Evolutionary conservation across 208 protist genomes (phyloP), one percentile per base, ranked within the genome.

Genomic region (Herpetomonas muscarum): DNA sequence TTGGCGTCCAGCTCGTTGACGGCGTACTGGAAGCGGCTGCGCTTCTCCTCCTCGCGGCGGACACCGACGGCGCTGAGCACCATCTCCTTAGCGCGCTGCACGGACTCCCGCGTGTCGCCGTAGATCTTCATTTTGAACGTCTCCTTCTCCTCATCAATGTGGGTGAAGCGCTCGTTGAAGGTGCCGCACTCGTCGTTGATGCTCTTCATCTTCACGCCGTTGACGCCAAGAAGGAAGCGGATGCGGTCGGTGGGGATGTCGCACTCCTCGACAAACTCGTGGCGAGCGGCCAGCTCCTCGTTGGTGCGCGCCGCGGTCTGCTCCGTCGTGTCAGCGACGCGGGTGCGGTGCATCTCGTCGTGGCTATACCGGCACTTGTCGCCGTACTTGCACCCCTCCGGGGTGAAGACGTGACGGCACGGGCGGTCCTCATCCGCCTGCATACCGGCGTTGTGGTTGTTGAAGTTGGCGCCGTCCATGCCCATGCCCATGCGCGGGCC

Each of bases 351-450:
- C 22, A 36, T 64, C 55, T 69, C 67, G 45, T 81, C 74, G 68
- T 90, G 87, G 67, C 81, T 87, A 81, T 87, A 91, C 37, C 74
- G 74, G 81, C 83, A 94, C 13, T 63, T 65, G 21, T 94, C 83
- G 42, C 83, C 87, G 64, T 81, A 91, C 60, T 78, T 86, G 81
- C 87, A 93, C 22, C 73, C 76, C 2, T 87, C 79, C 17, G 62
- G 51, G 9, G 41, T 62, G 60, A 87, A 85, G 70, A 76, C 86
- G 70, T 93, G 69, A 22, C 85, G 76, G 74, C 87, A 93, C 21
- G 67, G 55, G 32, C 79, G 85, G n/a, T n/a, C n/a, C n/a, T n/a
- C n/a, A n/a, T n/a, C n/a, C n/a, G n/a, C n/a, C n/a, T n/a, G n/a
- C n/a, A 10, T 30, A 17, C 29, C 55, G 53, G 30, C 44, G 32